A percentile compares a stretch with the other conserved stretches of the same genome.
These are phyloP conservation scores for Pulveroboletus sp. DNA, from an alignment of 768 basidiomycete species.

Conservation along the genomic window DNA sequence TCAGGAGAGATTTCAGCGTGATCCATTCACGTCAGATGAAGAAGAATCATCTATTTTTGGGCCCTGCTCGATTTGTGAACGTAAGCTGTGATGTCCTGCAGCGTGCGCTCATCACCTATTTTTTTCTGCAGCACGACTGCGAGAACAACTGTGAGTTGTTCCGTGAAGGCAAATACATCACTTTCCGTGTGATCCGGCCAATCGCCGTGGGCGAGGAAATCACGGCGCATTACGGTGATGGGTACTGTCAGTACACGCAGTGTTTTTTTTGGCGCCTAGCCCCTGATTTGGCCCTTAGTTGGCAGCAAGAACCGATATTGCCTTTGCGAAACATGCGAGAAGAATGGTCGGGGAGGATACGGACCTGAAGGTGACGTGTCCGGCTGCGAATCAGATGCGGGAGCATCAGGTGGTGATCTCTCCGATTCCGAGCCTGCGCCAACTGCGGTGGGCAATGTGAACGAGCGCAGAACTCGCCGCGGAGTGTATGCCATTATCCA, in stretches of 20 bases:
- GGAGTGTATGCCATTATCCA: slow-evolving; percentile 75
- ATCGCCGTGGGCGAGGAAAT: slow-evolving; percentile 83
- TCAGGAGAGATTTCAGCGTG: slow-evolving; percentile 85
- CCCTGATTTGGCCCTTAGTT: slow-evolving; percentile 44
- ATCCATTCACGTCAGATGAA: slow-evolving; percentile 90
- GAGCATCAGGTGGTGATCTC: slow-evolving; percentile 31
- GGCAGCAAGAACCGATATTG: slow-evolving; percentile 70
- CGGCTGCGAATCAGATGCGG: slow-evolving; percentile 47
- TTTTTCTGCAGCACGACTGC: slow-evolving; percentile 76
- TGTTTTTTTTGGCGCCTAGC: slow-evolving; percentile 18
- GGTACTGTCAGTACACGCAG: slow-evolving; percentile 65
- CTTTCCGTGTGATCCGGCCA: slow-evolving; percentile 76
- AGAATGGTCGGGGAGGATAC: slow-evolving; percentile 70
- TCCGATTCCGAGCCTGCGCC: slow-evolving; percentile 42
- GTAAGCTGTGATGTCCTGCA: slow-evolving; percentile 43
- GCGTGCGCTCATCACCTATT: neutral
- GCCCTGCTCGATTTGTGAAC: slow-evolving; percentile 89
- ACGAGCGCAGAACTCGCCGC: slow-evolving; percentile 76
- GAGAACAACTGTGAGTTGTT: slow-evolving; percentile 87
- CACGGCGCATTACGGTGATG: slow-evolving; percentile 87
- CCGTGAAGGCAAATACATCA: slow-evolving; percentile 85
- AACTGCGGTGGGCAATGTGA: slow-evolving; percentile 56
- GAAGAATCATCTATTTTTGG: slow-evolving; percentile 87
- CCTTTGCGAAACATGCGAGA: slow-evolving; percentile 85
- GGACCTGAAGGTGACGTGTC: slow-evolving; percentile 46